Percentiles rank a stretch among this genome's conserved stretches.
Evolutionary conservation across 257 asterid species (phyloP).

Genomic region (Nicotiana tomentosiformis): DNA sequence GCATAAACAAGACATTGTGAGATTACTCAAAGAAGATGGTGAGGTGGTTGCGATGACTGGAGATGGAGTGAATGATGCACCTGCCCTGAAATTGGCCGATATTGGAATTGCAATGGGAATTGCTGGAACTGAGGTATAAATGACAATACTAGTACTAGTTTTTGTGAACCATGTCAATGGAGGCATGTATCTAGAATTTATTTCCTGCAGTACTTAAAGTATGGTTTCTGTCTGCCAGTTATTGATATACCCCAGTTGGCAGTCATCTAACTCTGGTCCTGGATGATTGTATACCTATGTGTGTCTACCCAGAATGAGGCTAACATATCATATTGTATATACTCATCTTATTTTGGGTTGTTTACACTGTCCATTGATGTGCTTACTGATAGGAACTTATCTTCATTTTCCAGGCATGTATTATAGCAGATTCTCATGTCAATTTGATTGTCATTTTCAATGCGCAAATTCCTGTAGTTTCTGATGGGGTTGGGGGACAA

Average conservation of each 20-base stretch:
- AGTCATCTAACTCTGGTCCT: neutral
- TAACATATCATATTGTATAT: neutral
- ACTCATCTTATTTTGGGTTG: neutral
- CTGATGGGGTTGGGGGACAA: no score
- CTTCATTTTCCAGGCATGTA: no score
- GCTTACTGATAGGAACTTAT: no score
- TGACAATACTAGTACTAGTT: neutral
- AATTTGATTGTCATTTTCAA: no score
- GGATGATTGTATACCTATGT: neutral
- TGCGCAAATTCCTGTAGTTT: no score
- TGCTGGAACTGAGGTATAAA: constrained; percentile 84
- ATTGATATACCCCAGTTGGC: neutral
- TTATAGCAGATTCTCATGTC: no score
- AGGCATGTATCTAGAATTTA: neutral
- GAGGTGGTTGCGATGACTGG: constrained; percentile 99
- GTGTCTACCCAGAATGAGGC: neutral
- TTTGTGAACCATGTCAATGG: neutral
- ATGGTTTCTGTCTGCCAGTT: neutral
- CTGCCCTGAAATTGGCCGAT: constrained; percentile 92
- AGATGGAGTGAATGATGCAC: constrained; percentile 98
- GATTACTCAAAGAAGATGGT: constrained; percentile 89
- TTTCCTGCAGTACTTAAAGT: neutral
- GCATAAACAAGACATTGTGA: constrained; percentile 97
- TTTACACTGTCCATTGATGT: no score
- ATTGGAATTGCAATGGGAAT: constrained; percentile 99